Percentiles rank a stretch among this genome's conserved stretches.
These are phyloP conservation scores for Morella rubra DNA, from an alignment of 306 rosid species.

Conservation along the genomic window DNA sequence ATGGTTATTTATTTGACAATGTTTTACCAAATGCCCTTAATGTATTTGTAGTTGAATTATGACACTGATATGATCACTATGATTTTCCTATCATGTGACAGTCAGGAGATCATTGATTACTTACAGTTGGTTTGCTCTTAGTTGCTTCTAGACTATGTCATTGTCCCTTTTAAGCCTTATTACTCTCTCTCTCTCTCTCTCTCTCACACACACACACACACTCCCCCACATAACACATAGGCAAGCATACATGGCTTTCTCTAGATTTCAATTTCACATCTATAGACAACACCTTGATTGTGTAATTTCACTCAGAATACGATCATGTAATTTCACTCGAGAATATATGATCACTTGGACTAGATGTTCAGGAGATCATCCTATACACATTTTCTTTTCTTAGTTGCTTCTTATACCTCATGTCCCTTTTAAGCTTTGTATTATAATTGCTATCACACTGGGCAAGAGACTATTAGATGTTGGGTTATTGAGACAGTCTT, in stretches of 20 bases:
- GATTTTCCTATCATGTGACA: no score
- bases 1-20: background rate
- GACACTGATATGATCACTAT: no score
- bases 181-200: background rate
- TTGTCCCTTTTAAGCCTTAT: no score
- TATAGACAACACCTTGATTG: background rate
- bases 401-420: background rate
- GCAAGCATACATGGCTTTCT: background rate
- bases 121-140: no score
- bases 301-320: no score
- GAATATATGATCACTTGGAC: background rate
- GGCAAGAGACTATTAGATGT: background rate
- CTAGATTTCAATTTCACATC: background rate
- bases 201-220: background rate
- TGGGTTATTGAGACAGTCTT: background rate
- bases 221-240: background rate
- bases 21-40: background rate
- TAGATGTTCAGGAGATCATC: background rate
- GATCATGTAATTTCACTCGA: background rate
- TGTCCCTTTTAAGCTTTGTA: background rate
- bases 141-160: no score
- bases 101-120: no score
- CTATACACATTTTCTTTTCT: background rate
- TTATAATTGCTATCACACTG: background rate
- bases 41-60: background rate